phyloP scores from a whole-genome alignment of 2,329 filamentous ascomycete species.

The Leptographium radiaticola region DNA sequence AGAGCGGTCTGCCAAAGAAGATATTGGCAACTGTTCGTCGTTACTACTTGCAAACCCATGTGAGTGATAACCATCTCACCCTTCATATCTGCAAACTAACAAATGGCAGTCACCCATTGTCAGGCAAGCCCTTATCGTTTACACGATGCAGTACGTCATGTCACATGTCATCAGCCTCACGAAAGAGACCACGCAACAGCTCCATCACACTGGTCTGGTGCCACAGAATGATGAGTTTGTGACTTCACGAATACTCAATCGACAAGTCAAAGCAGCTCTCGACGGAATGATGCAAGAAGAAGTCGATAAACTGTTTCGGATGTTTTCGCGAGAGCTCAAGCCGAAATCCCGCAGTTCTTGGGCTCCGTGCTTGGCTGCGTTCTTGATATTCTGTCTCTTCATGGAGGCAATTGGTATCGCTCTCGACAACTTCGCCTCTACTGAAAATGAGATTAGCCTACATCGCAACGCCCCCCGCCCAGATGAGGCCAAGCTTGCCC shows the following conservation, averaged over 20 bases:
- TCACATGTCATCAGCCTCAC: slow-evolving; percentile 41
- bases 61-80: slow-evolving; percentile 15
- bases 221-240: slow-evolving; percentile 30
- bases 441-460: slow-evolving; percentile 35
- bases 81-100: background rate
- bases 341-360: slow-evolving; percentile 39
- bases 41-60: slow-evolving; percentile 32
- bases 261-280: slow-evolving; percentile 43
- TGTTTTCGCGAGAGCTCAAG: slow-evolving; percentile 40
- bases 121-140: slow-evolving; percentile 38
- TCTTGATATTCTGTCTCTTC: slow-evolving; percentile 43
- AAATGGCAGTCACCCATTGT: slow-evolving; percentile 31
- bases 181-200: slow-evolving; percentile 24
- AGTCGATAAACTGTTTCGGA: slow-evolving; percentile 36
- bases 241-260: slow-evolving; percentile 40
- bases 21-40: slow-evolving; percentile 34
- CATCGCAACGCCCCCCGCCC: slow-evolving; percentile 22
- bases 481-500: slow-evolving; percentile 5
- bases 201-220: slow-evolving; percentile 28
- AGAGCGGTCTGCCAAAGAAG: slow-evolving; percentile 31
- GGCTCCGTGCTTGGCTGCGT: slow-evolving; percentile 43
- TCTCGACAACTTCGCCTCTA: slow-evolving; percentile 36
- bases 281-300: slow-evolving; percentile 41
- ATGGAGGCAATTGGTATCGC: slow-evolving; percentile 44
- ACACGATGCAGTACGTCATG: slow-evolving; percentile 45